Conservation (phyloP, 768 basidiomycete genomes). For the Lactarius akahatsu region DNA sequence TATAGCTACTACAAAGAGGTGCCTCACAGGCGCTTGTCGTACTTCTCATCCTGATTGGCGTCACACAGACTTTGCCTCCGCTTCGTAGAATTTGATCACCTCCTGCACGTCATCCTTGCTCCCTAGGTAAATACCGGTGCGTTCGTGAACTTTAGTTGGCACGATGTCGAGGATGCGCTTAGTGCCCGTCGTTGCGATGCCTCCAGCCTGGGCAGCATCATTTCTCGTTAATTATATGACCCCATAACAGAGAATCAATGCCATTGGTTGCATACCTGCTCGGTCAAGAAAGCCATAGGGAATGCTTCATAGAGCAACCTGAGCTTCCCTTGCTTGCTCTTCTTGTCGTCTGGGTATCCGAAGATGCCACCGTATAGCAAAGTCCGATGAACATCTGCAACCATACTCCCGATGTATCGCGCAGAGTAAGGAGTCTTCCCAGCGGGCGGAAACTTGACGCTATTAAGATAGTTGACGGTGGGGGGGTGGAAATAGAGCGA, state of each 20-base stretch:
- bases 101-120: slow-evolving; percentile 92
- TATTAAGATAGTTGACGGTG: slow-evolving; percentile 77
- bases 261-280: slow-evolving; percentile 59
- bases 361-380: slow-evolving; percentile 98
- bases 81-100: slow-evolving; percentile 79
- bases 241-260: slow-evolving; percentile 13
- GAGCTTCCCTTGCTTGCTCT: slow-evolving; percentile 94
- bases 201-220: slow-evolving; percentile 71
- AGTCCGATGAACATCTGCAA: slow-evolving; percentile 96
- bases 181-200: slow-evolving; percentile 94
- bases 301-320: slow-evolving; percentile 96
- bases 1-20: not conserved
- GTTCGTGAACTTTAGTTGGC: slow-evolving; percentile 85
- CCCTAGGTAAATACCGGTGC: slow-evolving; percentile 91
- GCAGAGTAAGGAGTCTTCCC: slow-evolving; percentile 86
- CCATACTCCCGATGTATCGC: slow-evolving; percentile 98
- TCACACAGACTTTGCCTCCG: slow-evolving; percentile 30
- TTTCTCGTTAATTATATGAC: slow-evolving; percentile 27
- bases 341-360: slow-evolving; percentile 97
- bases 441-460: slow-evolving; percentile 83
- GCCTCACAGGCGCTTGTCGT: not conserved
- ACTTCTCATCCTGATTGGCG: slow-evolving; percentile 5
- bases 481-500: slow-evolving; percentile 89
- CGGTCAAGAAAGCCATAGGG: slow-evolving; percentile 94
- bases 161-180: slow-evolving; percentile 89